Evolutionary conservation across 2,329 filamentous ascomycete genomes (phyloP).

Genomic region (Botrytis fabae): DNA sequence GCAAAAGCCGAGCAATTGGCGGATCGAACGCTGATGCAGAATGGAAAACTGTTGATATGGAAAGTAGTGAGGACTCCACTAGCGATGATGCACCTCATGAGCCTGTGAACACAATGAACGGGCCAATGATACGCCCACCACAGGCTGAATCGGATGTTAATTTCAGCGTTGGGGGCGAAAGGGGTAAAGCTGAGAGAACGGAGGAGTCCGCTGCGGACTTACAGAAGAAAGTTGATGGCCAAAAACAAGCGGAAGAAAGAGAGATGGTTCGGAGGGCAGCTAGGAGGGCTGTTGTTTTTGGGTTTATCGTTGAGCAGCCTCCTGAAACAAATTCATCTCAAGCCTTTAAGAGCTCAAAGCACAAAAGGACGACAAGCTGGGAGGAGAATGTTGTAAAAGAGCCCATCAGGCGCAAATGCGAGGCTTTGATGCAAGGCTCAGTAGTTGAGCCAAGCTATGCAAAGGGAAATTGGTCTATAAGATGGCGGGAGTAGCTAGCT

Average conservation of each 20-base stretch:
- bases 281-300: slow-evolving; percentile 31
- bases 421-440: slow-evolving; percentile 21
- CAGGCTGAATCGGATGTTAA: slow-evolving; percentile 45
- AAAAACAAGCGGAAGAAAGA: slow-evolving; percentile 27
- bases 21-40: slow-evolving; percentile 44
- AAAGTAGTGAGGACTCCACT: slow-evolving; percentile 45
- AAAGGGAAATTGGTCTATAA: slow-evolving; percentile 23
- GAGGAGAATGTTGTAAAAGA: slow-evolving; percentile 9
- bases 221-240: slow-evolving; percentile 45
- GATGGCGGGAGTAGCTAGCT: slow-evolving; percentile 18
- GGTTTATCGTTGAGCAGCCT: slow-evolving; percentile 21
- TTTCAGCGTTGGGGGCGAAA: slow-evolving; percentile 56
- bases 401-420: slow-evolving; percentile 15
- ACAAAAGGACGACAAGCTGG: slow-evolving; percentile 8
- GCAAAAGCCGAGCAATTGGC: slow-evolving; percentile 41
- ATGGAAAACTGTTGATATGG: slow-evolving; percentile 49
- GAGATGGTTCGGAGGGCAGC: slow-evolving; percentile 29
- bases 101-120: background rate
- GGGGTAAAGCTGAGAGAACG: slow-evolving; percentile 53
- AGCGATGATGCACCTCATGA: slow-evolving; percentile 5
- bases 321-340: background rate
- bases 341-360: slow-evolving; percentile 9
- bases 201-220: slow-evolving; percentile 54
- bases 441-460: slow-evolving; percentile 23
- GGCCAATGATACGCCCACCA: slow-evolving; percentile 22